phyloP scores from a whole-genome alignment of 2,329 filamentous ascomycete genomes.

The Pseudocercospora crystallina region DNA sequence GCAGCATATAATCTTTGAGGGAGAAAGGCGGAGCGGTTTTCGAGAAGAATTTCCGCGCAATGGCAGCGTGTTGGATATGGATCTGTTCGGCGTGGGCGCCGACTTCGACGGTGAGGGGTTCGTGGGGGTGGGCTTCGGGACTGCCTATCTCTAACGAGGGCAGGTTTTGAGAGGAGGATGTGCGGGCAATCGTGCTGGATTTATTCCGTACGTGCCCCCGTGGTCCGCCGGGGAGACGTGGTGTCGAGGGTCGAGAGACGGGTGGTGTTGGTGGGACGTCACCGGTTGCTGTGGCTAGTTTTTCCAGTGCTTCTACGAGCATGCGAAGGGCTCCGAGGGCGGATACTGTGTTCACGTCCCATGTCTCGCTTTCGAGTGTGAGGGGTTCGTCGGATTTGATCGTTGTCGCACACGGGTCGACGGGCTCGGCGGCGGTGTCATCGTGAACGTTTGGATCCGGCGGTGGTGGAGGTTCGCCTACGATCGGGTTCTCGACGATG shows the following conservation, averaged over 20 bases:
- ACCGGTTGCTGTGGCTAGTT: constrained; percentile 69
- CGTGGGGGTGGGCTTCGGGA: constrained; percentile 51
- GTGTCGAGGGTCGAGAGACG: constrained; percentile 61
- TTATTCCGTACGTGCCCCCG: constrained; percentile 11
- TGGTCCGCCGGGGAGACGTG: constrained; percentile 39
- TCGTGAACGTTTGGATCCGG: constrained; percentile 29
- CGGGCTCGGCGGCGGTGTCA: constrained; percentile 19
- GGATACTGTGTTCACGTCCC: constrained; percentile 72
- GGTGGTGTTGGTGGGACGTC: constrained; percentile 81
- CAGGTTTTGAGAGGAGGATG: constrained; percentile 47
- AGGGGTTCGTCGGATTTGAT: constrained; percentile 31
- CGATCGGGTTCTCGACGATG: constrained; percentile 8
- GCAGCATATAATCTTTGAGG: constrained; percentile 78
- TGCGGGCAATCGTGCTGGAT: constrained; percentile 40
- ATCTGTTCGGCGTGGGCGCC: constrained; percentile 70
- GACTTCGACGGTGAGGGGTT: constrained; percentile 47
- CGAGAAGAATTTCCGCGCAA: constrained; percentile 90
- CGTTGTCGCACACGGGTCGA: constrained; percentile 12
- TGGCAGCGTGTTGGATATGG: constrained; percentile 76
- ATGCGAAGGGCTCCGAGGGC: constrained; percentile 75
- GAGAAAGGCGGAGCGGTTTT: constrained; percentile 81
- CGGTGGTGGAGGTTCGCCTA: constrained; percentile 26
- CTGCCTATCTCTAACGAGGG: constrained; percentile 33
- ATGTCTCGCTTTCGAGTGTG: constrained; percentile 38
- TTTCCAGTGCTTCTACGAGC: constrained; percentile 60